Evolutionary conservation across 2,329 filamentous ascomycete genomes (phyloP), one percentile per base, ranked within the genome.

Genomic region (Akanthomyces lecanii): DNA sequence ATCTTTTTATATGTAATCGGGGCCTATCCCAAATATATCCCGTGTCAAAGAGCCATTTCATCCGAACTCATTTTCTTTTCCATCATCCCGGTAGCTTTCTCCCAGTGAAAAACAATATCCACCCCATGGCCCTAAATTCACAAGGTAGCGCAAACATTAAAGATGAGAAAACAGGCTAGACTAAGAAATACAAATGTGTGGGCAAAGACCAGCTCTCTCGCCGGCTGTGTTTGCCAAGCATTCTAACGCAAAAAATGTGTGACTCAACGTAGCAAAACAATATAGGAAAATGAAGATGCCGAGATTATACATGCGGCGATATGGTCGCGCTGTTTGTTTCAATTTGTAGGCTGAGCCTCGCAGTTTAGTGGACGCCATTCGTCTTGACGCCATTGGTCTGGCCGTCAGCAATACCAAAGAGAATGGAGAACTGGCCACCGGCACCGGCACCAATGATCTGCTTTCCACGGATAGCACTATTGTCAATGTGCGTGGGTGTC

Each of bases 391-490:
- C 66, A 11, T 70, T 62, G 28, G 64, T 64, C 28, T 65, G 63
- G 40, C 66, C 71, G 23, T 73, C 71, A 28, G 77, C 69, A 64
- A 72, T 71, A 60, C 82, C 82, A 11, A 82, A 80, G n/a, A 91
- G 69, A 28, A 91, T 76, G 1, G 87, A 89, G 74, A 86, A 97
- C 72, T 97, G 93, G 5, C 92, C 92, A 67, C 94, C 93, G n/a
- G 89, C 89, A 50, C 90, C 91, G n/a, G 90, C 90, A 76, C 83
- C 91, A 40, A 87, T 82, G 50, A 97, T 81, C 74, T 88, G 86
- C 76, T 89, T 88, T 48, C 85, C 90, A 36, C 87, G 83, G 33
- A 95, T 85, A 48, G 92, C 92, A 14, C 88, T 90, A 78, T 97
- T 97, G 71, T 96, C 90, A 62, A 97, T 90, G 55, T 88, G 71